Evolutionary conservation across 169 alveolate genomes (phyloP), one percentile per base, ranked within the genome.

Genomic region (Cryptosporidium parvum): DNA sequence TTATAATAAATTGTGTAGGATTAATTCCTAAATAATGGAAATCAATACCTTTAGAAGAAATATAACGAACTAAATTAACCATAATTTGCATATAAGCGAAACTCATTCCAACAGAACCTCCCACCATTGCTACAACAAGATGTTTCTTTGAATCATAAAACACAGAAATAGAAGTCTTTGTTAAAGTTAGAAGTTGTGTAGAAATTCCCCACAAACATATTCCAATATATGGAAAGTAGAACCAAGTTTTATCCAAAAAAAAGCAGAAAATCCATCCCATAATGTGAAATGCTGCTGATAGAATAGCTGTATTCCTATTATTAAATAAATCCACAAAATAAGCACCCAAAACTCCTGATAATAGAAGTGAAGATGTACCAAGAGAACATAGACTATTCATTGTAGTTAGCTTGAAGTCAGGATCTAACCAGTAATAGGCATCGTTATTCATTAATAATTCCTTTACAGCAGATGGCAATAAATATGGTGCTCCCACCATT

Each of bases 201-300:
- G 89, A 80, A 21, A 80, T 29, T 42, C 89, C 89, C 89, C 89
- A 80, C 7, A 80, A 58, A 33, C 59, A 62, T 26, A 80, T 80
- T n/a, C 89, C 89, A 42, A 80, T 37, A 2, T 59, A 80, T 6
- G 89, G 89, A 23, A 59, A 59, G 51, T 80, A 80, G 6, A 45
- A 29, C 39, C 73, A 58, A 48, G 16, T 44, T 35, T 80, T 80
- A n/a, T 80, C 89, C 0, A 80, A 62, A 44, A 62, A 80, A 14
- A 80, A 80, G 53, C 89, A 80, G 29, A 80, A 80, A 10, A 80
- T 61, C 89, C 89, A 80, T 16, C 89, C 89, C 75, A 80, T 18
- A 37, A 80, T 62, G 26, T 80, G 75, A 45, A 80, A 31, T 18
- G 39, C 53, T 26, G 80, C 21, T 12, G 61, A 61, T 18, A 80